Evolutionary conservation across 228 moss, liverwort and hornwort species (phyloP).

Genomic region (Sphagnum magellanicum): DNA sequence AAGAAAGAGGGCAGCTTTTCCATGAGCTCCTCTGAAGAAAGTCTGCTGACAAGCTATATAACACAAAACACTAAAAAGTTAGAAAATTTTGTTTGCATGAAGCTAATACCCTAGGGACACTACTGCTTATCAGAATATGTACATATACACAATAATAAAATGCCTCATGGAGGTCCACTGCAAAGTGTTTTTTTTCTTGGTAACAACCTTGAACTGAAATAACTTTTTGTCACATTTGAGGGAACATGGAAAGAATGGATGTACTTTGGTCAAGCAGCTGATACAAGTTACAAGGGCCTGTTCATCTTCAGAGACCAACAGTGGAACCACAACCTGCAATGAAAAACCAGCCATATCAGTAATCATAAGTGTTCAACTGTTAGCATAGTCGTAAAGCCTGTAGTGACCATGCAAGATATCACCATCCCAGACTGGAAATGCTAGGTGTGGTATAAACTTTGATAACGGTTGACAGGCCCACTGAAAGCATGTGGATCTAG

Average conservation of each 20-base stretch:
- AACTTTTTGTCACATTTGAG: background rate
- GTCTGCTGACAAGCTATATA: conserved; percentile 76
- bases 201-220: background rate
- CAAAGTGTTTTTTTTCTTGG: background rate
- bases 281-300: conserved; percentile 84
- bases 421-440: background rate
- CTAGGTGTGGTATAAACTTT: background rate
- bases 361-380: background rate
- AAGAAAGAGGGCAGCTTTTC: conserved; percentile 75
- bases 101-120: background rate
- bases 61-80: background rate
- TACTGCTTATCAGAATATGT: background rate
- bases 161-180: background rate
- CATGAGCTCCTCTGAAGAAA: conserved; percentile 66
- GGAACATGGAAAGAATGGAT: background rate
- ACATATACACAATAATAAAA: background rate
- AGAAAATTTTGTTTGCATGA: background rate
- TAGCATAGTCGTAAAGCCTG: too few relatives aligned
- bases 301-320: conserved; percentile 81
- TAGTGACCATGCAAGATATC: too few relatives aligned
- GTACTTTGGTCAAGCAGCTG: conserved; percentile 85
- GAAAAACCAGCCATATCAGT: background rate
- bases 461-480: background rate
- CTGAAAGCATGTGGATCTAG: too few relatives aligned
- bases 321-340: conserved; percentile 77